Base-by-base conservation (phyloP, 768 basidiomycete species). In the Coprinopsis marcescibilis region DNA sequence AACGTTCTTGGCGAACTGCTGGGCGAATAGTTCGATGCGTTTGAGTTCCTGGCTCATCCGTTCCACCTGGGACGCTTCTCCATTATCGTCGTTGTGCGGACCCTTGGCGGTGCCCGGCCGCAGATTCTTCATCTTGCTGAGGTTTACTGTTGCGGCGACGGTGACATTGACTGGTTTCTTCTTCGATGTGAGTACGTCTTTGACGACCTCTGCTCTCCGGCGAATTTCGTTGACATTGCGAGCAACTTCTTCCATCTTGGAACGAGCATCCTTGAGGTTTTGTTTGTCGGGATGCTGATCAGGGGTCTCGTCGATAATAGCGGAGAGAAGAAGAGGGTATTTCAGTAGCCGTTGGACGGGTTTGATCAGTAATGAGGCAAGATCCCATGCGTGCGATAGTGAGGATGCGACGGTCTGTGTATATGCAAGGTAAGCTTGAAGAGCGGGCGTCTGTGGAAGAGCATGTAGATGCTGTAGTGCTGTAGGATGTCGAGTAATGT, bases 331-430 rank as follows among this genome's bases (percentile, higher is more conserved):
- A 7, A 98, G 77, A 0, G 89, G 81, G 59, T 99, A 99, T 61
- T 97, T 98, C 53, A 97, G 81, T 45, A 97, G 76, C 13, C 95
- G 82, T 59, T 98, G 96, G 3, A 99, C 91, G 26, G 96, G 96
- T 65, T 98, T 97, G 65, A 99, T 97, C 50, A 99, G 83, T 30
- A 97, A 77, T 0, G 91, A 92, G 4, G 89, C 75, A 21, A 99
- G 79, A 61, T 99, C 95, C 85, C 91, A 93, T 2, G 91, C 88
- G 57, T 90, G 84, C 0, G 89, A 87, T 11, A 87, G 73, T 19
- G 78, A 75, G 1, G 81, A 76, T 1, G 87, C 83, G 29, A 85
- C 70, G 10, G 69, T 72, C 49, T 78, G 76, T 14, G 85, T 86
- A 27, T 80, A 78, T 8, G 74, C 62, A 37, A 89, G 72, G 63